Evolutionary conservation across 106 monocot genomes (phyloP).

Genomic region (Vanilla planifolia): DNA sequence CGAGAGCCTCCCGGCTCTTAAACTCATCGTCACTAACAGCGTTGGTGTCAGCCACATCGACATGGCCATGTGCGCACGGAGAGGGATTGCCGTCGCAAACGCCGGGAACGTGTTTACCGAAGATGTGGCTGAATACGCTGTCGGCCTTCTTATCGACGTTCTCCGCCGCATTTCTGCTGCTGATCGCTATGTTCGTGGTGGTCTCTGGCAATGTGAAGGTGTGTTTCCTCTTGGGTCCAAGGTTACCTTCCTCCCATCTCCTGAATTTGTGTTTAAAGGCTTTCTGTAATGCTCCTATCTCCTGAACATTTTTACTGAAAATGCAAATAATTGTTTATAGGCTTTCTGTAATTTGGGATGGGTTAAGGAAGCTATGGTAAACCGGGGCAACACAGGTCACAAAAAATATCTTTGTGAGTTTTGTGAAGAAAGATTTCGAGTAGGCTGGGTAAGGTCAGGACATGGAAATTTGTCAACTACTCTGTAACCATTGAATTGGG

Average conservation of each 20-base stretch:
- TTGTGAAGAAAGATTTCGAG: no score
- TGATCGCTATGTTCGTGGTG: slow-evolving; percentile 14
- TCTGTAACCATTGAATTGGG: no score
- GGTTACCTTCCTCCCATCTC: slow-evolving; percentile 6
- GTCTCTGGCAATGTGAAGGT: slow-evolving; percentile 11
- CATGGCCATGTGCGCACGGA: slow-evolving; percentile 19
- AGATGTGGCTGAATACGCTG: slow-evolving; percentile 28
- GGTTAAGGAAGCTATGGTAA: no score
- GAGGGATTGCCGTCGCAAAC: slow-evolving; percentile 24
- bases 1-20: slow-evolving; percentile 16
- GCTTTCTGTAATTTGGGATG: no score
- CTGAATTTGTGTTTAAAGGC: no score
- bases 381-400: no score
- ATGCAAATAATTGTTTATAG: no score
- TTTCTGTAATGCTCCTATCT: no score
- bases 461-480: no score
- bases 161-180: slow-evolving; percentile 22
- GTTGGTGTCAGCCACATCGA: slow-evolving; percentile 21
- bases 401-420: no score
- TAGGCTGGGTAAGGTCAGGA: no score
- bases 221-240: slow-evolving; percentile 19
- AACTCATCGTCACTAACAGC: slow-evolving; percentile 12
- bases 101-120: slow-evolving; percentile 14
- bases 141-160: slow-evolving; percentile 28
- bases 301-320: no score